Base-by-base conservation (phyloP, 148 eudicot species). In the Tetragonia tetragonoides region DNA sequence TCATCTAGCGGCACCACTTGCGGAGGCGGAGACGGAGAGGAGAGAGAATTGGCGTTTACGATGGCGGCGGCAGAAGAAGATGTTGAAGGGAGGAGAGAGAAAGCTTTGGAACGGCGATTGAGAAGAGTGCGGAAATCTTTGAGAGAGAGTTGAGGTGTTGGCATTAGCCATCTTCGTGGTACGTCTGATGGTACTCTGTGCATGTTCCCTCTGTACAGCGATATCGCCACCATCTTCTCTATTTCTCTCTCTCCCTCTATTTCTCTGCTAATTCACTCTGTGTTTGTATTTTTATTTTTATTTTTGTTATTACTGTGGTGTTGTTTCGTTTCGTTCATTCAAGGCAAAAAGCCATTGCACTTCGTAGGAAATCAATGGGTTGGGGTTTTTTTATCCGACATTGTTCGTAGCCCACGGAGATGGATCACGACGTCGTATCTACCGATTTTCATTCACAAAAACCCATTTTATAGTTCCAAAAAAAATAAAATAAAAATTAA, bases 201-300 rank as follows among this genome's bases (percentile, higher is more conserved):
- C 74, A 95, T 90, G 81, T 93, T 93, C 10, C 99, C 99, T 82
- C 89, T 87, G 89, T 95, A 89, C 59, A 93, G 70, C 40, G 97
- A 91, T 62, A 95, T 87, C 80, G 97, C 97, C 81, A 93, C 98
- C 97, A 93, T 28, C 34, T 28, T 28, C 34, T 28, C 34, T 28
- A 28, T 95, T 44, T 17, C 11, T 39, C 23, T 41, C 63, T 40
- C 77, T 69, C 62, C 71, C 37, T 56, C 44, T 7, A 6, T 21
- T 24, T 41, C 7, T 16, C 28, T 66, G 10, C 44, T 42, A 44
- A 23, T 56, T n/a, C 21, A 12, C 24, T 76, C 11, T 49, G 47
- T 49, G 37, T 76, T 8, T 51, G 20, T 66, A 37, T 34, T 38
- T 23, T 23, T 20, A 12, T 28, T 17, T 73, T 59, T 4, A 15